phyloP scores from a whole-genome alignment of 169 alveolate species.

The Plasmodium inui region DNA sequence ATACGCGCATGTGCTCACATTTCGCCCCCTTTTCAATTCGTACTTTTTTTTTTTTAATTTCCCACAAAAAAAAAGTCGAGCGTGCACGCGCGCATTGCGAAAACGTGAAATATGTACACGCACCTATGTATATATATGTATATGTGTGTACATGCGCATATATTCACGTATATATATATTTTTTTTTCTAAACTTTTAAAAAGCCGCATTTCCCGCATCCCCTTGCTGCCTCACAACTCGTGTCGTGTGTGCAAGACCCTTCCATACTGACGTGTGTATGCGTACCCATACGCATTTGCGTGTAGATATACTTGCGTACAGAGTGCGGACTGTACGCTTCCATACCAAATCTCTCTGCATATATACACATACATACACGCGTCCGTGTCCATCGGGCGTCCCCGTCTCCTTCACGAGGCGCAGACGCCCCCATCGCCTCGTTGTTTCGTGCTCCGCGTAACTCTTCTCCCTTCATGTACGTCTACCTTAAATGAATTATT shows the following conservation, averaged over 20 bases:
- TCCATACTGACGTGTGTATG: neutral
- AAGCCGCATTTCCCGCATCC: slow-evolving; percentile 13
- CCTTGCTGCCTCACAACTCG: neutral
- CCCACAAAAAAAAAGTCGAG: neutral
- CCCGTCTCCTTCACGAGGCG: neutral
- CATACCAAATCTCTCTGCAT: neutral
- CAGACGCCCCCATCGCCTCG: neutral
- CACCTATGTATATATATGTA: neutral
- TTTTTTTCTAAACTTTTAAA: slow-evolving; percentile 23
- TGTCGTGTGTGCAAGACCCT: neutral
- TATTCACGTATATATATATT: neutral
- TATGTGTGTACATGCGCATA: slow-evolving; percentile 3
- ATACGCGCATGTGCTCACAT: neutral
- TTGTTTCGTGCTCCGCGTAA: neutral
- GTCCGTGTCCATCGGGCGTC: neutral
- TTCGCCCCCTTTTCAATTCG: neutral
- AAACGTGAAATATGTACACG: neutral
- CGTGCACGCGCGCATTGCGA: neutral
- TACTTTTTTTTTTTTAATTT: neutral
- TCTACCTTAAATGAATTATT: slow-evolving; percentile 8
- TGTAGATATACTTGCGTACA: neutral
- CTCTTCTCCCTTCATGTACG: neutral
- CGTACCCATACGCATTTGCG: neutral
- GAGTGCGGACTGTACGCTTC: neutral
- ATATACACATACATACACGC: neutral